Evolutionary conservation across 2,329 filamentous ascomycete species (phyloP), one percentile per base, ranked within the genome.

Genomic region (Trichoderma atrobrunneum): DNA sequence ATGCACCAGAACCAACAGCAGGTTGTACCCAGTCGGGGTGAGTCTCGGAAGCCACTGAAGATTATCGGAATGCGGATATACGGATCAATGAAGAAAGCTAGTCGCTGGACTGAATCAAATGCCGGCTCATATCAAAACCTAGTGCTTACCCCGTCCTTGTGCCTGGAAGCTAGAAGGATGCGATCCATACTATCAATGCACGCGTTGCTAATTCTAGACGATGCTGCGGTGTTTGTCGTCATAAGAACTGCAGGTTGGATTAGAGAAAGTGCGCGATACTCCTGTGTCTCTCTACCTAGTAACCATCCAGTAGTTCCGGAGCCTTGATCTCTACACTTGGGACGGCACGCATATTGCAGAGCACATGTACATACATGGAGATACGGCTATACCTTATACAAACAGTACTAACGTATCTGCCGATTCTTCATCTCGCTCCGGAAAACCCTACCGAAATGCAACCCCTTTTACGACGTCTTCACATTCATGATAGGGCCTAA

Each of bases 381-480:
- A 8, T 39, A 7, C 36, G 36, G 1, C n/a, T 21, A 36, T 36
- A 7, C 34, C 34, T 36, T 16, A 21, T 51, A 24, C 43, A 21
- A 21, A 24, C 11, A 21, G n/a, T 2, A 51, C 43, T 24, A 51
- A 51, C n/a, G 43, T 8, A 59, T 32, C 28, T 21, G 21, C 26
- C 18, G 28, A 60, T 1, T 32, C 28, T 32, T 60, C 28, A 59
- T 59, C 24, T 60, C n/a, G 28, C 28, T 60, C 30, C 43, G 43
- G n/a, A 21, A n/a, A 7, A 21, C 28, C 57, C 16, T n/a, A 34
- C 28, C 57, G 7, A 32, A 34, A 30, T 28, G 10, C 28, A 26
- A 3, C 10, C 12, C 54, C 24, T 81, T 56, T 56, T 21, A 63
- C 14, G 48, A 34, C 30, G 43, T 70, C n/a, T 56, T 12, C 18